Conservation (phyloP, 257 asterid species). For the Fraxinus quadrangulata region DNA sequence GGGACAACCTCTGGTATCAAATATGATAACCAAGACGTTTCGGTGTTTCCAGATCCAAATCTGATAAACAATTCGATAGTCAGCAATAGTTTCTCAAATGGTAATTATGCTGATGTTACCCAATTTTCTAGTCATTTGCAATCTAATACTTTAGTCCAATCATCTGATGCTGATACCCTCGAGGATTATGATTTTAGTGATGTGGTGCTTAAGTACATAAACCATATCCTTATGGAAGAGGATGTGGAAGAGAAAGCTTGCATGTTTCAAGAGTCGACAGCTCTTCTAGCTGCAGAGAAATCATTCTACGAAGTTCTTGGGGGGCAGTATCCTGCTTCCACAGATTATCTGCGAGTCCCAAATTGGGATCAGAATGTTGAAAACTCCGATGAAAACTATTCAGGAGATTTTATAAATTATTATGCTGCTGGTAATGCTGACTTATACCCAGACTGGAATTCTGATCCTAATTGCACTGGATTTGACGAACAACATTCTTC, state of each 20-base stretch:
- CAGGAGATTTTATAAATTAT: constrained; percentile 26
- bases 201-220: constrained; percentile 61
- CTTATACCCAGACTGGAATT: constrained; percentile 48
- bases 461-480: constrained; percentile 21
- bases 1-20: constrained; percentile 35
- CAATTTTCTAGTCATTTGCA: constrained; percentile 25
- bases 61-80: constrained; percentile 30
- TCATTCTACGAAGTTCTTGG: constrained; percentile 75
- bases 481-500: no score
- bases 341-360: constrained; percentile 29
- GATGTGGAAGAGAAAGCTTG: constrained; percentile 71
- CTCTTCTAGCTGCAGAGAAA: constrained; percentile 81
- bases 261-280: constrained; percentile 76
- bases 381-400: constrained; percentile 29
- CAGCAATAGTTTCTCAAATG: constrained; percentile 27
- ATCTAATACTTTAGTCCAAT: constrained; percentile 28
- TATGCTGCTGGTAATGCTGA: constrained; percentile 16
- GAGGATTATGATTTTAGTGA: constrained; percentile 76
- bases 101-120: constrained; percentile 15
- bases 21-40: constrained; percentile 28
- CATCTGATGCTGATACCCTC: constrained; percentile 32
- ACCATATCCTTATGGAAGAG: constrained; percentile 79
- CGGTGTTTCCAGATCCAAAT: constrained; percentile 30
- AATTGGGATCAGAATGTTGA: constrained; percentile 30
- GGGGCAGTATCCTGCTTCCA: constrained; percentile 41